Base-by-base conservation (phyloP, 2,329 filamentous ascomycete genomes). In the Graphilbum ipis-grandicollis region DNA sequence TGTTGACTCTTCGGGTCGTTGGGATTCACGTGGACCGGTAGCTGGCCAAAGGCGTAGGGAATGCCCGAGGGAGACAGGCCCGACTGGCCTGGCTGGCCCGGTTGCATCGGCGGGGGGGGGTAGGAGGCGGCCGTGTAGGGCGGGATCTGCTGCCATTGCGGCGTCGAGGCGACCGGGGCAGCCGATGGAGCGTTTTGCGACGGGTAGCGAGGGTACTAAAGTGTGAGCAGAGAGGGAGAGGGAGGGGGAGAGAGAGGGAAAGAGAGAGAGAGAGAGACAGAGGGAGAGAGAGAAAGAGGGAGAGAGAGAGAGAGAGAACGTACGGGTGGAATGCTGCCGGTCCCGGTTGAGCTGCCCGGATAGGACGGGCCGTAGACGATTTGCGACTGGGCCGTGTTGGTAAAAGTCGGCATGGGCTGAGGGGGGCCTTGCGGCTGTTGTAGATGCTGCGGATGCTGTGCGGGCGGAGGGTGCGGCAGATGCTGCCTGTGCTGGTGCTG, bases 21-120 rank as follows among this genome's bases (percentile, higher is more conserved):
- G 19, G 81, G 75, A 34, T 76, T 75, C 36, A 68, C 64, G 43
- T 80, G 73, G 15, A 65, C 71, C 4, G 82, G 79, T 33, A 88
- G 65, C 50, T 92, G 83, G 3, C 82, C 79, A 52, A 79, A 93
- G 1, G 75, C 66, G 55, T 93, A 93, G 1, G 75, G 70, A 41
- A 65, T 63, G 9, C 56, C 56, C 25, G 46, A 40, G 13, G 49
- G 43, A 3, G 42, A 35, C 14, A 44, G 38, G 3, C 23, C 39
- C 4, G 42, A 35, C 14, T 45, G 38, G 3, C 23, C 39, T 5
- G 33, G 23, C 22, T 43, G n/a, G n/a, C n/a, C n/a, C n/a, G n/a
- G 52, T 41, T 34, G 46, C 41, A 36, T 38, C 10, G 45, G 34
- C 26, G 47, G 37, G 37, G 51, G 43, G 15, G 49, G 49, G 38